A percentile compares a stretch with the other conserved stretches of the same genome.
Conservation (phyloP, 495 filamentous ascomycete genomes). For the Penicillium goetzii region DNA sequence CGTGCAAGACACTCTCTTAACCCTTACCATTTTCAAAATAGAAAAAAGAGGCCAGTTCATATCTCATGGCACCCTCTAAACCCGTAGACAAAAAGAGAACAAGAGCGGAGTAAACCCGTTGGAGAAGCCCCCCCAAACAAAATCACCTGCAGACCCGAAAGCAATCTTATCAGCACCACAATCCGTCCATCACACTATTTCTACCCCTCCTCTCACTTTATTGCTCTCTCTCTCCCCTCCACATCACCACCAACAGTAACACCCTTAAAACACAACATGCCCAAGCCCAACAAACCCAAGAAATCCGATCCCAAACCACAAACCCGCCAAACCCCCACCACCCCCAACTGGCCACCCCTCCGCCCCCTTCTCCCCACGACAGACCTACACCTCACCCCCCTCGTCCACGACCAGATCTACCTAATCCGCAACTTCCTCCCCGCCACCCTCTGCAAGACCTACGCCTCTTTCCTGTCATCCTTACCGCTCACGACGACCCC, state of each 20-base stretch:
- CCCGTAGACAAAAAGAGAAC: neutral
- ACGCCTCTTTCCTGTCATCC: slow-evolving; percentile 74
- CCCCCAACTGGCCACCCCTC: slow-evolving; percentile 78
- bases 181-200: neutral
- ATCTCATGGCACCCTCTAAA: neutral
- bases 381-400: slow-evolving; percentile 61
- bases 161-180: slow-evolving; percentile 4
- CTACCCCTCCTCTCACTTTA: neutral
- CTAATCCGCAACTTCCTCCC: slow-evolving; percentile 80
- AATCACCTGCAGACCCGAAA: neutral
- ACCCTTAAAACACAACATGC: neutral
- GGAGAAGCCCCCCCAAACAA: neutral
- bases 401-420: slow-evolving; percentile 72
- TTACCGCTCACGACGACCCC: slow-evolving; percentile 82
- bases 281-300: slow-evolving; percentile 37
- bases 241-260: neutral
- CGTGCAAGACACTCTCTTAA: neutral
- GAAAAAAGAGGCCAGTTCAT: neutral
- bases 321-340: slow-evolving; percentile 18
- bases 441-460: slow-evolving; percentile 76
- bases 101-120: slow-evolving; percentile 2
- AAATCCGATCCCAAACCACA: slow-evolving; percentile 26
- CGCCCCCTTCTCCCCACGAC: slow-evolving; percentile 69
- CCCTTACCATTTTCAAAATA: neutral
- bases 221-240: neutral